phyloP scores from a whole-genome alignment of 805 yeast species.

The Kurtzmaniella cleridarum region DNA sequence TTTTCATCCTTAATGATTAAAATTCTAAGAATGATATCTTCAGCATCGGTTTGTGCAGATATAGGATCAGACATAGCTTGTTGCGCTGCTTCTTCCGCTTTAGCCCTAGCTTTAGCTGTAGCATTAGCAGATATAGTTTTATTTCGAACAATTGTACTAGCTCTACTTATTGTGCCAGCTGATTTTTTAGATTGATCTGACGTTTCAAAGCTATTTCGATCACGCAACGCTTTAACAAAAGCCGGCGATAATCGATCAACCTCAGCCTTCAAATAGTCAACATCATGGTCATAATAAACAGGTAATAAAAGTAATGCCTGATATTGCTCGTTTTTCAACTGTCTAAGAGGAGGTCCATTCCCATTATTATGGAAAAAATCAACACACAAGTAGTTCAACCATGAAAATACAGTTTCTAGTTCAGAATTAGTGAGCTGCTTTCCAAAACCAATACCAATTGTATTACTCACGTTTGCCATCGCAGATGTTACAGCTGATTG shows the following conservation, averaged over 20 bases:
- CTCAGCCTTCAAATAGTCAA: slow-evolving; percentile 46
- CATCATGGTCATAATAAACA: slow-evolving; percentile 53
- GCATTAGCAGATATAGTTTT: slow-evolving; percentile 72
- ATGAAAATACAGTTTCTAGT: slow-evolving; percentile 60
- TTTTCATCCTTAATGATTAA: slow-evolving; percentile 61
- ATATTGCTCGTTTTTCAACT: slow-evolving; percentile 56
- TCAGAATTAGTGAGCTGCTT: slow-evolving; percentile 54
- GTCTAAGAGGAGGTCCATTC: slow-evolving; percentile 68
- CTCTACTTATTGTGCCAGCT: slow-evolving; percentile 20
- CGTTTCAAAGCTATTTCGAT: slow-evolving; percentile 39
- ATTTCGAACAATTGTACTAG: slow-evolving; percentile 51
- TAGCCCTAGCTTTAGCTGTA: slow-evolving; percentile 49
- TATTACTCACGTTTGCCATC: slow-evolving; percentile 44
- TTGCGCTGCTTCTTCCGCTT: slow-evolving; percentile 40
- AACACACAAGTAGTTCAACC: slow-evolving; percentile 61
- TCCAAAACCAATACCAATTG: slow-evolving; percentile 44
- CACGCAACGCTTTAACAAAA: slow-evolving; percentile 44
- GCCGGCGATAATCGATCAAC: slow-evolving; percentile 55
- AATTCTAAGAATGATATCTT: slow-evolving; percentile 69
- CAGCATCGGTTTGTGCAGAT: slow-evolving; percentile 41
- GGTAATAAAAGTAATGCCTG: slow-evolving; percentile 62
- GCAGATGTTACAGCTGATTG: slow-evolving; percentile 44
- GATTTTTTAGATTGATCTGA: not conserved
- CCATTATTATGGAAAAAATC: slow-evolving; percentile 80
- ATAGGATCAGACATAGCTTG: slow-evolving; percentile 38